Evolutionary conservation across 176 grass and related monocot species (phyloP), one percentile per base, ranked within the genome.

Genomic region (Chloris gayana): DNA sequence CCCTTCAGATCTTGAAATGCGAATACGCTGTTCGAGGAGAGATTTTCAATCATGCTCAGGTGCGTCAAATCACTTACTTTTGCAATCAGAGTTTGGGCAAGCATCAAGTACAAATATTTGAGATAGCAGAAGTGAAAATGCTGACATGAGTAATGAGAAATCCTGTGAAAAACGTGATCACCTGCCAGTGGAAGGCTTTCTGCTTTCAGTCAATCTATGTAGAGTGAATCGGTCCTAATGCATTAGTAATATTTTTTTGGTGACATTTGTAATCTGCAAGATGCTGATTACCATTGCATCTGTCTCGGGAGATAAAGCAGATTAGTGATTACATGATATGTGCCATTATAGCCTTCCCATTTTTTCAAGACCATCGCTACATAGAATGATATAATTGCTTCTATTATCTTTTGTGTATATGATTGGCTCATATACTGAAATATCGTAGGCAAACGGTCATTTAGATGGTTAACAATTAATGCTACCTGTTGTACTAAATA

Each of bases 31-130:
- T 98, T 61, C 89, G 92, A 12, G 92, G 95, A 70, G 89, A 98
- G 81, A 94, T 98, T 87, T 89, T 98, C 14, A 92, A 61, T 73
- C 92, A 94, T 71, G 95, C 95, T 73, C 95, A 98, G 89, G 95
- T 98, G 82, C 42, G 69, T 83, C 14, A 3, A 64, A 41, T 72
- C 11, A 25, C 22, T 69, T 35, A 14, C 68, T 45, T 31, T 18
- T 7, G 51, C 19, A 22, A 54, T 22, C 51, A 54, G 18, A 53
- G 5, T 2, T 54, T 54, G 18, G 19, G 1, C 51, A 22, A 54
- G 51, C 51, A 9, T 54, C n/a, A n/a, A n/a, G n/a, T n/a, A n/a
- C n/a, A n/a, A n/a, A n/a, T n/a, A n/a, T n/a, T n/a, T n/a, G n/a
- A n/a, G n/a, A n/a, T n/a, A n/a, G n/a, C n/a, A n/a, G n/a, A n/a